A percentile compares a stretch with the other conserved stretches of the same genome.
phyloP scores from a whole-genome alignment of 768 basidiomycete genomes.

The Boletus fagicola region DNA sequence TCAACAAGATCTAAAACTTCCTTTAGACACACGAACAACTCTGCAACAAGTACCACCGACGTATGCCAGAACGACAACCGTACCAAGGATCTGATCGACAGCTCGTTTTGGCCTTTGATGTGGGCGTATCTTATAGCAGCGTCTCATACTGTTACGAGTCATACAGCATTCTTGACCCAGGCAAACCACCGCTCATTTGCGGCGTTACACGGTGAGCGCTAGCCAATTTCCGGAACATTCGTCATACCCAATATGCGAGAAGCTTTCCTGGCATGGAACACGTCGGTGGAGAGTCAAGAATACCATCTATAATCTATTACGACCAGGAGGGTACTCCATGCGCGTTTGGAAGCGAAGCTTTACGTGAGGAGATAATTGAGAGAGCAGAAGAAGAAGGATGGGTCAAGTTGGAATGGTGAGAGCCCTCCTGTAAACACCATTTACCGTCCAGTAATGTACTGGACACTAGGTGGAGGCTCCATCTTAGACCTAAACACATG shows the following conservation, averaged over 20 bases:
- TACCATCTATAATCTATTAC: slow-evolving; percentile 51
- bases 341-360: slow-evolving; percentile 47
- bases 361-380: slow-evolving; percentile 36
- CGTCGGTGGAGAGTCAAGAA: slow-evolving; percentile 46
- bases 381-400: slow-evolving; percentile 39
- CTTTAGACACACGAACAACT: too few relatives aligned
- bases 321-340: slow-evolving; percentile 38
- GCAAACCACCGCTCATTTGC: slow-evolving; percentile 22
- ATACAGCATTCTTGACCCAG: slow-evolving; percentile 36
- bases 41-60: too few relatives aligned
- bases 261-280: slow-evolving; percentile 48
- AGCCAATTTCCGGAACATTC: too few relatives aligned
- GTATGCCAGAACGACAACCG: slow-evolving; percentile 31
- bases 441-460: slow-evolving; percentile 2
- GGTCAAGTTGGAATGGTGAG: slow-evolving; percentile 33
- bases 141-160: too few relatives aligned
- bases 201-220: slow-evolving; percentile 24
- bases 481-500: slow-evolving; percentile 29
- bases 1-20: too few relatives aligned
- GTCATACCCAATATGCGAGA: slow-evolving; percentile 4
- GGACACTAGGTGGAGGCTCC: slow-evolving; percentile 34
- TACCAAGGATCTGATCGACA: slow-evolving; percentile 42
- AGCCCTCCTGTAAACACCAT: background rate
- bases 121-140: slow-evolving; percentile 51
- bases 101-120: slow-evolving; percentile 49